Evolutionary conservation across 2,329 filamentous ascomycete species (phyloP).

Genomic region (Colletotrichum somersetense): DNA sequence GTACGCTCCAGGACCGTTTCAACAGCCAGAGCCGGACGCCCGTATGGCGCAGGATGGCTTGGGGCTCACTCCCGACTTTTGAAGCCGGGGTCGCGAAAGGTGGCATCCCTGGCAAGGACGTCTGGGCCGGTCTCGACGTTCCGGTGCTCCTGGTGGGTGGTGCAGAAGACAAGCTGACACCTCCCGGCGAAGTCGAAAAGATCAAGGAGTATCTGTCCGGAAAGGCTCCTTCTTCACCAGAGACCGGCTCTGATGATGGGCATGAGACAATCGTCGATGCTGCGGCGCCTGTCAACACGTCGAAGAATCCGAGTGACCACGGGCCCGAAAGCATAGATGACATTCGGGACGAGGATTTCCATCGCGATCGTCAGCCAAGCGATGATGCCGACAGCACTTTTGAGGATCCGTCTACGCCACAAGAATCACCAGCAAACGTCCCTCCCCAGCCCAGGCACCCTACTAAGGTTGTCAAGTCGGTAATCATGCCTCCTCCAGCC

Average conservation of each 20-base stretch:
- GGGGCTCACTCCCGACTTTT: conserved; percentile 75
- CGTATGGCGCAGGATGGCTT: conserved; percentile 86
- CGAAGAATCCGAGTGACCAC: conserved; percentile 48
- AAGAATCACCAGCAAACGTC: conserved; percentile 55
- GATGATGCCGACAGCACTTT: conserved; percentile 54
- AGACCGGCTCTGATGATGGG: conserved; percentile 41
- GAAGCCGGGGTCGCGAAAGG: conserved; percentile 64
- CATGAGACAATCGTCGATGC: conserved; percentile 59
- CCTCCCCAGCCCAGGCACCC: conserved; percentile 64
- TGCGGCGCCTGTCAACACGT: conserved; percentile 61
- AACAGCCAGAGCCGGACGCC: conserved; percentile 87
- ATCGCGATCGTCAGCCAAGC: conserved; percentile 44
- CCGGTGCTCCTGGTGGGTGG: conserved; percentile 86
- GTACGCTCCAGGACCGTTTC: conserved; percentile 76
- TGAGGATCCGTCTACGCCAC: conserved; percentile 61
- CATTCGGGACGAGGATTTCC: conserved; percentile 55
- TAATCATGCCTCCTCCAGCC: conserved; percentile 80
- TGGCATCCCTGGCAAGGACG: conserved; percentile 76
- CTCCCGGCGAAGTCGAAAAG: conserved; percentile 76
- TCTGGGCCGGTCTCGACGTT: conserved; percentile 79
- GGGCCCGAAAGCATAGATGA: conserved; percentile 54
- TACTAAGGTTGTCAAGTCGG: conserved; percentile 71
- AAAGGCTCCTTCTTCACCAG: conserved; percentile 22
- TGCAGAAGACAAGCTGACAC: conserved; percentile 80
- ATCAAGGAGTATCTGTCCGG: conserved; percentile 61